Base-by-base conservation (phyloP, 2,329 filamentous ascomycete genomes). In the Chrysoporthe austroafricana region DNA sequence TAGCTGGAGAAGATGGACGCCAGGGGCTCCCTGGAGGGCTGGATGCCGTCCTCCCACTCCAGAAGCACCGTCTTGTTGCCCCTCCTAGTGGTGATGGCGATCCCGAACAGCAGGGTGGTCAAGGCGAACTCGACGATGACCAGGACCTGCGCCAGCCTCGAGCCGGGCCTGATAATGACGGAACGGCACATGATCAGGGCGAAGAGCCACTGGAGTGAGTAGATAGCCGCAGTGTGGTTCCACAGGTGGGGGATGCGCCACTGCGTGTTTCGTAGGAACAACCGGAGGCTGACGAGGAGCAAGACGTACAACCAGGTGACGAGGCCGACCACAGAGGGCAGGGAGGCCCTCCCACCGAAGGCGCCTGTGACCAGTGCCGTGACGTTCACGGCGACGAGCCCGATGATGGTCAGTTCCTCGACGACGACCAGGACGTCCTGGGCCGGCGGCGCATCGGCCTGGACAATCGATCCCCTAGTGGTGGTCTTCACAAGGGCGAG, bases 221-320 rank as follows among this genome's bases (percentile, higher is more conserved):
- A 99, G 64, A 99, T 88, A 70, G 86, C 81, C 26, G 93, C 91
- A 0, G 96, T 98, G 79, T 99, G 96, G 76, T 95, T 94, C 96
- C 96, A 99, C 9, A 98, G 82, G 68, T 86, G 85, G 9, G 91
- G 90, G 16, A 96, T 77, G 78, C 77, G 86, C 86, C 81, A 93
- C 84, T 83, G 88, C 74, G 80, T 88, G 79, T 82, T 88, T 78
- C 78, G 90, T 79, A 84, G 88, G 79, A 79, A 89, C 74, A 97
- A 82, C 44, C 96, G 90, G 56, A 94, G 80, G 26, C 88, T 86
- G 16, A 90, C 90, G 68, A 99, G 85, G 18, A 89, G 79, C 39
- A 95, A 83, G 50, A 94, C 87, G 76, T 98, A 99, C 63, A 87
- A 79, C 95, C 96, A 98, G 42, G 88, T 88, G 13, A 88, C 79